A percentile compares a stretch with the other conserved stretches of the same genome.
phyloP scores from a whole-genome alignment of 495 filamentous ascomycete genomes.

The Neohortaea acidophila region DNA sequence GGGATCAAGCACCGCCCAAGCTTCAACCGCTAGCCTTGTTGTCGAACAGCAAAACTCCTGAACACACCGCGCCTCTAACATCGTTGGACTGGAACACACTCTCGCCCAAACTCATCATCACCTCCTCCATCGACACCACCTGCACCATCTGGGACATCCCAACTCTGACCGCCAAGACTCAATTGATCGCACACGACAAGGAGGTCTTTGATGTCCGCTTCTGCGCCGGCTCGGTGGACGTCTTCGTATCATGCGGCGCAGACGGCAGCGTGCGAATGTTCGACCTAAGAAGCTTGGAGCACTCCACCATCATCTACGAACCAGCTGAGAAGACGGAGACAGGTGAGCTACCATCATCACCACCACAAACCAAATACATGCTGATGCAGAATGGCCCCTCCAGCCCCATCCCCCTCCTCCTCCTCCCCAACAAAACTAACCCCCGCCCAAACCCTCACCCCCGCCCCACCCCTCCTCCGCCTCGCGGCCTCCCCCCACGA shows the following conservation, averaged over 20 bases:
- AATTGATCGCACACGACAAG: conserved; percentile 96
- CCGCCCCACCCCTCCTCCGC: conserved; percentile 66
- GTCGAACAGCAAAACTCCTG: conserved; percentile 94
- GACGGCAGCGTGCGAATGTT: conserved; percentile 99
- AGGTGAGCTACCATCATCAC: conserved; percentile 33
- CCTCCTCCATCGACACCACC: conserved; percentile 95
- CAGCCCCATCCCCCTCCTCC: conserved; percentile 26
- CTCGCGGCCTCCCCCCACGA: conserved; percentile 94
- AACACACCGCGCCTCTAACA: conserved; percentile 92
- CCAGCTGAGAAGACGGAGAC: conserved; percentile 79
- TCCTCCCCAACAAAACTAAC: conserved; percentile 43
- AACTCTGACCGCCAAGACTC: conserved; percentile 92
- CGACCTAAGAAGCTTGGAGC: conserved; percentile 87
- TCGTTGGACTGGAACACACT: conserved; percentile 97
- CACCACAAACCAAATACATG: not conserved
- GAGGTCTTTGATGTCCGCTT: conserved; percentile 98
- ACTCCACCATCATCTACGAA: conserved; percentile 98
- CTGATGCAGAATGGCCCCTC: conserved; percentile 5
- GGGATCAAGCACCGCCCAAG: conserved; percentile 60
- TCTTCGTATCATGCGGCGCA: conserved; percentile 94
- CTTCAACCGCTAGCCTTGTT: conserved; percentile 84
- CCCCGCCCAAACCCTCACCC: conserved; percentile 45
- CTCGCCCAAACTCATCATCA: conserved; percentile 92
- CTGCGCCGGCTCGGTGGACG: conserved; percentile 88
- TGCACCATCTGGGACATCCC: conserved; percentile 99